Evolutionary conservation across 768 basidiomycete species (phyloP), one percentile per base, ranked within the genome.

Genomic region (Lyophyllum atratum): DNA sequence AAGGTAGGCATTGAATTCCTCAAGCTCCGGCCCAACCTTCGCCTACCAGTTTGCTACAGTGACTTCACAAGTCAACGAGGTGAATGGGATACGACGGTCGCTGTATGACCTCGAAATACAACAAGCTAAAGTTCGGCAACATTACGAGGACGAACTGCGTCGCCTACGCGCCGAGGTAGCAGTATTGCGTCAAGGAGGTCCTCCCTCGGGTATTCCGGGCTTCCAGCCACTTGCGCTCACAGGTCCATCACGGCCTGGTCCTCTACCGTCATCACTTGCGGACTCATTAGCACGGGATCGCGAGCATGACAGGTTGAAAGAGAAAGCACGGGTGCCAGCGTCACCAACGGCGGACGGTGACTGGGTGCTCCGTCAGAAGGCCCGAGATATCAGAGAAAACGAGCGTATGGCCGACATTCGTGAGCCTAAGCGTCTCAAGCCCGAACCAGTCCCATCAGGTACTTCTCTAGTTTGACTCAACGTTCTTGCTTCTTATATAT

Each of bases 91-190:
- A 66, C 85, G 94, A 33, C 89, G 93, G 66, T 85, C 90, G 2
- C 80, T 98, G 11, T 95, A 95, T 68, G 94, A 98, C 62, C 86
- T 99, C 54, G 96, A 99, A 70, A 76, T 85, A 0, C 89, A 91
- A 59, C 94, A 98, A 63, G 82, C 80, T 59, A 93, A 95, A 77
- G 85, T 93, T 51, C 83, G 93, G 31, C 84, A 89, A 59, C 86
- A 89, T 66, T 96, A 93, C 66, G 95, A 97, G 66, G 87, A 91
- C 2, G 95, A 97, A 62, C 76, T 96, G 55, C 74, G 76, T 5
- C 81, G 87, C 29, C 80, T 93, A 12, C 82, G 93, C 24, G 74
- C 82, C 3, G 90, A 93, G 67, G 75, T 90, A 31, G 80, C 87
- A 55, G 73, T 26, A 14, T 33, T 61, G 29, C 62, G 60, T 42